A percentile compares a stretch with the other conserved stretches of the same genome.
These are phyloP conservation scores for Leccinum boreale DNA, from an alignment of 768 basidiomycete species.

Conservation along the genomic window DNA sequence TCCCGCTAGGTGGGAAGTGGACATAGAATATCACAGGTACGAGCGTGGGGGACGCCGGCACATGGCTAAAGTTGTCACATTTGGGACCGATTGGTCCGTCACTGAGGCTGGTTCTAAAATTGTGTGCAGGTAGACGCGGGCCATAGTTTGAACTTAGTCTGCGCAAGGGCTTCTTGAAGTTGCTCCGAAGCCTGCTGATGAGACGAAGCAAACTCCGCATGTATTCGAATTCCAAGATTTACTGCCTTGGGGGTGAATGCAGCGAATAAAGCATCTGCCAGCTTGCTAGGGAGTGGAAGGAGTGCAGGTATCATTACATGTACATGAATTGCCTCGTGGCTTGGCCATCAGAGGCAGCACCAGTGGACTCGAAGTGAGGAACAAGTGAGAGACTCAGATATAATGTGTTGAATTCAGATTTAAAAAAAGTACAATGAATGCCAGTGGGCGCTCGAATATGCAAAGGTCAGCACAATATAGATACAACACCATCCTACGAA, in stretches of 20 bases:
- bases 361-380: not conserved
- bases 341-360: no score
- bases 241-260: no score
- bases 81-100: not conserved
- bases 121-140: not conserved
- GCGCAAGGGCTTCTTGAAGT: not conserved
- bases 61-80: not conserved
- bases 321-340: no score
- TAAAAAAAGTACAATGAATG: not conserved
- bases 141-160: no score
- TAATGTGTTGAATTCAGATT: not conserved
- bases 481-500: conserved; percentile 9
- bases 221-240: not conserved
- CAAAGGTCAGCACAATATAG: conserved; percentile 11
- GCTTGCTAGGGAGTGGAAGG: no score
- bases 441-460: not conserved
- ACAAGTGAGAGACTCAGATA: not conserved
- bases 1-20: not conserved
- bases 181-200: not conserved
- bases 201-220: not conserved
- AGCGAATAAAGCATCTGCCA: no score
- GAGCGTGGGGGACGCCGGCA: conserved; percentile 4
- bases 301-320: no score
- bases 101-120: not conserved
- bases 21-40: not conserved